Base-by-base conservation (phyloP, 805 yeast species). In the Nakazawaea molendinolei region DNA sequence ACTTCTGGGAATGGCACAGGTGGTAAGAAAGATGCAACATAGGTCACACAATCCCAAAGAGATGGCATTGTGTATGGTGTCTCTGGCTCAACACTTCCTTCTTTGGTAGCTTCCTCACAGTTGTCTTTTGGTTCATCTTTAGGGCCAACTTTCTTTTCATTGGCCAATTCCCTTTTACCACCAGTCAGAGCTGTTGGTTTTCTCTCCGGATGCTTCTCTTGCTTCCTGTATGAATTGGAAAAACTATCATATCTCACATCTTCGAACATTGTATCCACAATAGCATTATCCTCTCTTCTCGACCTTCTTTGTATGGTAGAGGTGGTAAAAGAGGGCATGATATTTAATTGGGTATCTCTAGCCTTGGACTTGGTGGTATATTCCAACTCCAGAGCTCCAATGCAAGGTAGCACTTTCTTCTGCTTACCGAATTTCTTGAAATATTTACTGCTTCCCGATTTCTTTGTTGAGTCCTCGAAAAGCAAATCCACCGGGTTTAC, bases 321-420 rank as follows among this genome's bases (percentile, higher is more conserved):
- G n/a, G 23, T 28, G 2, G 28, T 36, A 14, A 36, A 36, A 3
- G 39, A 36, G 8, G 39, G 39, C 39, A 36, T 36, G n/a, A 31
- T 18, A 20, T 36, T 36, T 23, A 36, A 27, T 22, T 31, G 34
- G 19, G 10, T 9, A 8, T 21, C 35, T 8, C 8, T 10, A 10
- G 5, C 15, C 13, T 12, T 21, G 18, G 12, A 9, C n/a, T 16
- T 23, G 3, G 15, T 8, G n/a, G 9, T n/a, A 20, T 20, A 31
- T 4, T 15, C 19, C 13, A 36, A 27, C 19, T 36, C 35, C 21
- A 21, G n/a, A 5, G 39, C 39, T 12, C 39, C 35, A 12, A 36
- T 26, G 13, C 35, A 25, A 2, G 34, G 31, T 29, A 25, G 10
- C 8, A 5, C 5, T 4, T 26, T 8, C 16, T 31, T 9, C 10